Evolutionary conservation across 176 grass and related monocot species (phyloP), one percentile per base, ranked within the genome.

Genomic region (Oryza longistaminata): DNA sequence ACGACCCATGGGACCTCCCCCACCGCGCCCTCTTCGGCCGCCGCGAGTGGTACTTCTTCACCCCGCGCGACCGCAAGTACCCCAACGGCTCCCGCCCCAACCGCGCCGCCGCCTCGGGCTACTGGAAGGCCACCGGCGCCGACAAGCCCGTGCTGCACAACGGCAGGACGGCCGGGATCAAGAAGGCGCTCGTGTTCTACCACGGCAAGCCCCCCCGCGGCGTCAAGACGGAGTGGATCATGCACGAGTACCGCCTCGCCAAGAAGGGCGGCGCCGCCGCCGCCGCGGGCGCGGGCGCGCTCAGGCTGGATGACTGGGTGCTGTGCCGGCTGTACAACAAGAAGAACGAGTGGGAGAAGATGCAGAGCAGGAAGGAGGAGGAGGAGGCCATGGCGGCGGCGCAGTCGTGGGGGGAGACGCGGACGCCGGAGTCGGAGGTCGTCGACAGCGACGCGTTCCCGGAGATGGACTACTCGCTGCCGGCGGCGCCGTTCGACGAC

Each of bases 11-110:
- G 95, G 82, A 98, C 39, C 85, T 98, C 0, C 95, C 92, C 15
- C 84, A 64, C 25, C 87, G 76, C 19, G 90, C 92, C 14, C 62
- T 97, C 9, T 97, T 97, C 62, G 92, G 95, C 34, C 22, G 80
- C 44, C 87, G 82, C 31, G 95, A 97, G 70, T 97, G 94, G 94
- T 97, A 97, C 88, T 97, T 97, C 86, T 97, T 97, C 88, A 97
- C 94, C 3, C 92, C 94, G 5, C 52, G 92, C 0, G 94, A 92
- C 76, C 87, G 94, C 67, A 97, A 97, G 90, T 97, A 97, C 83
- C 94, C 94, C 24, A 97, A 97, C 62, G 92, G 92, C 1, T 97
- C 90, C 0, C 39, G 94, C 1, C 94, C 94, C 60, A 97, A 85
- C 76, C 42, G 94, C 39, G 85, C 90, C 26, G 94, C 94, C 0